Evolutionary conservation across 2,329 filamentous ascomycete genomes (phyloP).

Genomic region (Bipolaris victoriae): DNA sequence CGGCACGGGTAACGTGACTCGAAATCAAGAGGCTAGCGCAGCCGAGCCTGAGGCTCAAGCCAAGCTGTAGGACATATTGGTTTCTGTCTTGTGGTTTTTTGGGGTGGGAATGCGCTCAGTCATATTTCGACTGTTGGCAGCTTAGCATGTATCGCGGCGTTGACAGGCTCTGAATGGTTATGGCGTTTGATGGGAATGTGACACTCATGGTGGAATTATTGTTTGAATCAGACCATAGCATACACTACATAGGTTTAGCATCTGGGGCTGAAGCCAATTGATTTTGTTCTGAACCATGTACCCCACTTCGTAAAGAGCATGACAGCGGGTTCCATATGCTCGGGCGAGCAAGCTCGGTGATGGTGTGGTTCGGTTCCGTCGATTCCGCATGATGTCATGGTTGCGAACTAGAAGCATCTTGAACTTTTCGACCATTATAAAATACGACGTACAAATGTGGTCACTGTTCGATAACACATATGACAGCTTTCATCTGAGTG

Average conservation of each 20-base stretch:
- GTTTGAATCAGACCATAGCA: constrained; percentile 1
- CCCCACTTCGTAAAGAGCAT: not conserved
- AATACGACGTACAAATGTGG: not conserved
- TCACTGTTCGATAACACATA: not conserved
- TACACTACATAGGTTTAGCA: constrained; percentile 6
- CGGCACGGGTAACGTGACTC: constrained; percentile 75
- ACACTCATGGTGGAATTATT: not conserved
- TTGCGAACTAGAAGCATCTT: constrained; percentile 16
- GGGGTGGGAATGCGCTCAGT: not conserved
- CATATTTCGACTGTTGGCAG: constrained; percentile 2
- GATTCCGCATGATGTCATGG: constrained; percentile 22
- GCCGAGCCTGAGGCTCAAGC: constrained; percentile 55
- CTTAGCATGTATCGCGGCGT: constrained; percentile 14
- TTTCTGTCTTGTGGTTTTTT: not conserved
- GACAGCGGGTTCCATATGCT: constrained; percentile 4
- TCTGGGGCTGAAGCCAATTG: not conserved
- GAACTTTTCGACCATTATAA: not conserved
- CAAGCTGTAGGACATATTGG: constrained; percentile 50
- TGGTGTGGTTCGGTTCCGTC: constrained; percentile 16
- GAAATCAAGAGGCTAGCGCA: constrained; percentile 88
- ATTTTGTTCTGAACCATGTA: not conserved
- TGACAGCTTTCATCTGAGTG: not conserved
- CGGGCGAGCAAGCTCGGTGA: constrained; percentile 2
- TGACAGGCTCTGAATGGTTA: constrained; percentile 13
- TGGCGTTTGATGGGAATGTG: constrained; percentile 13